Percentiles rank a stretch among this genome's conserved stretches.
Conservation (phyloP, 768 basidiomycete genomes). For the Podaxis mareebaensis region DNA sequence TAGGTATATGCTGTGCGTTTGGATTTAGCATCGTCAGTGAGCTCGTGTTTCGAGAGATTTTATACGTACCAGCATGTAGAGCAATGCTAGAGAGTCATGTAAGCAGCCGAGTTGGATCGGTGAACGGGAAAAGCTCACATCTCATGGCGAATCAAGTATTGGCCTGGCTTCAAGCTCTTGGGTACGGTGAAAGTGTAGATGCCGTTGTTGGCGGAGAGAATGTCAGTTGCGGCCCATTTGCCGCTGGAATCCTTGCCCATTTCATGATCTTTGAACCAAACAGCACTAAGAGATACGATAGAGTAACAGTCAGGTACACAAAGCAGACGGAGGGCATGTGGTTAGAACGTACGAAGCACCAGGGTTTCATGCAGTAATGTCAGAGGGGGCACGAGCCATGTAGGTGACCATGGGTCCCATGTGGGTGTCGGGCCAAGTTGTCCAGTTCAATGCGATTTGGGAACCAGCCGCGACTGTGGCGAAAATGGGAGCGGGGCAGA, state of each 20-base stretch:
- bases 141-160: constrained; percentile 50
- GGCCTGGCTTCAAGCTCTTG: constrained; percentile 39
- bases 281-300: constrained; percentile 31
- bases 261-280: constrained; percentile 51
- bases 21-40: background rate
- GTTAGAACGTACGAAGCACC: constrained; percentile 30
- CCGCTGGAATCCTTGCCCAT: constrained; percentile 43
- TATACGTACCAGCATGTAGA: constrained; percentile 27
- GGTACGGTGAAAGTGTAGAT: constrained; percentile 48
- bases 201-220: constrained; percentile 34
- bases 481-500: constrained; percentile 35
- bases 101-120: background rate
- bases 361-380: constrained; percentile 42
- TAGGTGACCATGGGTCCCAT: constrained; percentile 45
- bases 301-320: background rate
- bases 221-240: constrained; percentile 42
- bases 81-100: constrained; percentile 30
- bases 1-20: constrained; percentile 22
- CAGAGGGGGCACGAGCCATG: constrained; percentile 42
- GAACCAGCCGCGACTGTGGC: constrained; percentile 41
- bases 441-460: constrained; percentile 41
- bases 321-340: background rate
- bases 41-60: background rate
- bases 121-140: constrained; percentile 27
- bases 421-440: constrained; percentile 36